Evolutionary conservation across 2,329 filamentous ascomycete genomes (phyloP), one percentile per base, ranked within the genome.

Genomic region (Fusarium sp.): DNA sequence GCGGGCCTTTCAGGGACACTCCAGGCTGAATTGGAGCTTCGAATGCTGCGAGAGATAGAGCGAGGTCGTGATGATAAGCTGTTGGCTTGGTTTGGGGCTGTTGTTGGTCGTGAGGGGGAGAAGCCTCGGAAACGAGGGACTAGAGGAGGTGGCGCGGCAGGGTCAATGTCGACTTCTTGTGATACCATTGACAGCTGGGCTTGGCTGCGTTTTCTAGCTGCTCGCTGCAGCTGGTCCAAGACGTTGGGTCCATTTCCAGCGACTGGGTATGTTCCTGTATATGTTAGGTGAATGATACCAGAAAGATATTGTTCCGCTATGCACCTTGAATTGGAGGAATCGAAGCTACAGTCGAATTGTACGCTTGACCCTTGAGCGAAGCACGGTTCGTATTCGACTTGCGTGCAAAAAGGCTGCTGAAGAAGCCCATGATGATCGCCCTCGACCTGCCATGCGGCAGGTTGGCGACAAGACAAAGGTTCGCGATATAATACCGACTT

Each of bases 231-330:
- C 46, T 74, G 69, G 44, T 74, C 73, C 39, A 75, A 53, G 18
- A 74, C 50, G 40, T 69, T 74, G 18, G 70, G 72, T 14, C 71
- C 72, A 56, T 75, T 75, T 48, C 73, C 73, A 36, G 73, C 60
- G 39, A 75, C 71, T 2, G 73, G 73, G 34, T 72, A 75, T 28
- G 73, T 75, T 39, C 73, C 73, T 75, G 33, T 38, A 39, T 28
- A 38, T 45, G 44, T 59, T 38, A 62, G 44, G 20, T 38, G 20
- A 31, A 13, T 39, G 18, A n/a, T 34, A 14, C n/a, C 17, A 18
- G 10, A 17, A 15, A 9, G 24, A 10, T 11, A 15, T 10, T 45
- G 20, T 20, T 45, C 11, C 5, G 31, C 11, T 34, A 13, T n/a
- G 18, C 60, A 74, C 73, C 73, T 70, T 69, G 66, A 40, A 75